Base-by-base conservation (phyloP, 371 early-diverging fungal species). In the Circinella umbellata region DNA sequence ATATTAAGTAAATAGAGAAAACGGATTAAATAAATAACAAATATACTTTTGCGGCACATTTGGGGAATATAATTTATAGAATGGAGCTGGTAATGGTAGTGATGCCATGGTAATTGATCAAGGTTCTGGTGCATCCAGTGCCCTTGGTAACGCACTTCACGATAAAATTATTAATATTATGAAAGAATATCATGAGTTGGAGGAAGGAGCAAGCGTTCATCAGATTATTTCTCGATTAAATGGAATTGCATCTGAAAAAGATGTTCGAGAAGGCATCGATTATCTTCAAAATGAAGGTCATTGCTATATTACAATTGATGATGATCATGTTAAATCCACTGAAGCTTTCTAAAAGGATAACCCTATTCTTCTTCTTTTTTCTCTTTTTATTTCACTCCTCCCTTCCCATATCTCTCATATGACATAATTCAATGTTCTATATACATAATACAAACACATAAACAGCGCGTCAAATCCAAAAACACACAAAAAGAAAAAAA, bases 281-380 rank as follows among this genome's bases (percentile, higher is more conserved):
- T 81, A 72, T 68, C 79, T 93, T 20, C 63, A 71, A 10, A 71
- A 73, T 42, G 92, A 93, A 70, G 93, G 93, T 5, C 87, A 82
- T 63, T 73, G 88, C 59, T 92, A 91, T 77, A 80, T 70, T 65
- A 93, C 92, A 35, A 79, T 85, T 59, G 91, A 91, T 71, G 88
- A 90, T 11, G 73, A 82, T 27, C 89, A 92, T 68, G 73, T 86
- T 66, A 87, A 85, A 73, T 76, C 84, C 4, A 85, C 89, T 15
- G 76, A 78, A 42, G 61, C 66, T 17, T 72, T 35, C 51, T 51
- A 51, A 42, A 11, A 42, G 11, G 1, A 42, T 42, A 11, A 42
- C 42, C 42, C 6, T 42, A 42, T 42, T 11, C 39, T 10, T 39
- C 39, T 10, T 39, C 39, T 11, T 42, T 42, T 42, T 11, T 11